Conservation (phyloP, 75 land plant genomes). For the Sequoia sempervirens region DNA sequence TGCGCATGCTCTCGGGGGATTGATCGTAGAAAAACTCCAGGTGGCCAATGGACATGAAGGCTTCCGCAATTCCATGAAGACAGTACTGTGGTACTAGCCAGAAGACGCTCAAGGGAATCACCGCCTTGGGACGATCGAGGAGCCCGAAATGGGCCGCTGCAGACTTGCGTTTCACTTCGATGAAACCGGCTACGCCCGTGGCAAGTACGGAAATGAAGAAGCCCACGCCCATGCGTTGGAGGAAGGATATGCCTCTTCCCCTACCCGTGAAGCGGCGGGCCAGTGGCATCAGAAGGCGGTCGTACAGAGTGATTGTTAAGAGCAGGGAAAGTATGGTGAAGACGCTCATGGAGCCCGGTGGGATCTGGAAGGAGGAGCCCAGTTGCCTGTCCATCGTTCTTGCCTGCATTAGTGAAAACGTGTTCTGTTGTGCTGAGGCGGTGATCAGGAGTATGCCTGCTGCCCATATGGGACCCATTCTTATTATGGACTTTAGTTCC, state of each 20-base stretch:
- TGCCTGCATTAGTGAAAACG: constrained; percentile 78
- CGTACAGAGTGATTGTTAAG: constrained; percentile 57
- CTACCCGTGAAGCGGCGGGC: constrained; percentile 54
- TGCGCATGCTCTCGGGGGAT: constrained; percentile 86
- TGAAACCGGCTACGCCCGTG: constrained; percentile 45
- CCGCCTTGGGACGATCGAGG: constrained; percentile 15
- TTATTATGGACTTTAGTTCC: constrained; percentile 71
- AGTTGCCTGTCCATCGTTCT: constrained; percentile 56
- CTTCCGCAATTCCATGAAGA: constrained; percentile 77
- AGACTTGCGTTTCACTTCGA: constrained; percentile 45
- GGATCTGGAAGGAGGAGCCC: constrained; percentile 58
- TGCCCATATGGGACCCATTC: constrained; percentile 85
- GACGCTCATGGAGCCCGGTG: constrained; percentile 80
- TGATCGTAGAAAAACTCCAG: constrained; percentile 90
- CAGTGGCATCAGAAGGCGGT: constrained; percentile 57
- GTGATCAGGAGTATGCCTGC: constrained; percentile 70
- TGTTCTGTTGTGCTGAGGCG: constrained; percentile 70
- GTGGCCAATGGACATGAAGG: constrained; percentile 81
- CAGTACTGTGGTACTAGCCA: constrained; percentile 76
- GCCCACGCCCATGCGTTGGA: constrained; percentile 63
- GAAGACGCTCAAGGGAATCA: constrained; percentile 40
- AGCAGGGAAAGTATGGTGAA: constrained; percentile 64
- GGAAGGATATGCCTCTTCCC: constrained; percentile 53
- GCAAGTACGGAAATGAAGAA: constrained; percentile 41
- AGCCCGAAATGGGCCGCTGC: constrained; percentile 38